Base-by-base conservation (phyloP, 2,329 filamentous ascomycete genomes). In the Cytospora paraplurivora region DNA sequence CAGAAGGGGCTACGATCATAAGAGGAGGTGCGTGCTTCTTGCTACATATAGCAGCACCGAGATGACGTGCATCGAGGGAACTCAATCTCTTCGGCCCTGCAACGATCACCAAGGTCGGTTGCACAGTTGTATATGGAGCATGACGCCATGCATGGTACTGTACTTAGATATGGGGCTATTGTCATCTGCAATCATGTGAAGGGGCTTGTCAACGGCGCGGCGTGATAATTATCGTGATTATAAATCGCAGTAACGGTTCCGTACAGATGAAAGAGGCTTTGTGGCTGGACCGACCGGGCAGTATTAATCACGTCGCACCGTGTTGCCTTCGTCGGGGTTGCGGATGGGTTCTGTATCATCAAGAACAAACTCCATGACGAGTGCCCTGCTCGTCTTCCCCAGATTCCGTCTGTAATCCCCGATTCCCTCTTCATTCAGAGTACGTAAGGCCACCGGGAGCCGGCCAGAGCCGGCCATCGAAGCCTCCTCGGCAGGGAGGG, bases 401-500 rank as follows among this genome's bases (percentile, higher is more conserved):
- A 47, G 41, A 47, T 47, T 47, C n/a, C n/a, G 17, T 10, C 8
- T n/a, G n/a, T 8, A 8, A 8, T 10, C 4, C 7, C 12, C n/a
- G 41, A 47, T 47, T 47, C n/a, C 41, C 7, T 47, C n/a, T 47
- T 47, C 12, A 11, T 19, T 19, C 1, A 47, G n/a, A 19, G 41
- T 47, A 47, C 41, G 41, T 47, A 47, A 47, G n/a, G n/a, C n/a
- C n/a, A n/a, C n/a, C n/a, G n/a, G n/a, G 41, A 21, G 19, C 13
- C 15, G 17, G n/a, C n/a, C n/a, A 47, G 41, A 47, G n/a, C 2
- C 41, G 41, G 41, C 1, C 41, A 17, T 21, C 7, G 6, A 7
- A 47, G n/a, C 17, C 41, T 19, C 41, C 41, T 27, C 54, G 53
- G 47, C 7, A 62, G n/a, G 60, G 60, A 57, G 60, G 60, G 47